phyloP scores from a whole-genome alignment of 2,329 filamentous ascomycete species.

The Pestalotiopsis sp. region DNA sequence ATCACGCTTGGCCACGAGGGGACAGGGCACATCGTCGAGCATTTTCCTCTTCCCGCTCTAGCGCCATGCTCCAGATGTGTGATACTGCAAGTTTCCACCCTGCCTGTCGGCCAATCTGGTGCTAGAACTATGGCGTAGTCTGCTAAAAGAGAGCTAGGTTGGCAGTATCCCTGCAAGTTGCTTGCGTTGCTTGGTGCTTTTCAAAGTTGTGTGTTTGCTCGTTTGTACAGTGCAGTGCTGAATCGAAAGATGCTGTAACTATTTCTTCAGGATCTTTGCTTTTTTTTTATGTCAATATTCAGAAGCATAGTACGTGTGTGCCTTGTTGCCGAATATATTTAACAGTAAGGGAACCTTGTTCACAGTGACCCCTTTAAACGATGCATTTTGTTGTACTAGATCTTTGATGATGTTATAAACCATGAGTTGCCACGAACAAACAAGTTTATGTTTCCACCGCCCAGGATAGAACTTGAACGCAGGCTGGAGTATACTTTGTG shows the following conservation, averaged over 20 bases:
- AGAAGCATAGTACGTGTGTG: no score
- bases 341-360: no score
- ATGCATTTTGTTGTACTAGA: no score
- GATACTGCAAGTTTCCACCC: background rate
- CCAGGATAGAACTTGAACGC: no score
- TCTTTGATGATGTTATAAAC: no score
- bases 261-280: background rate
- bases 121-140: background rate
- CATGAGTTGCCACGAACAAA: no score
- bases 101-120: background rate
- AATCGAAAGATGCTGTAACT: background rate
- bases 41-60: slow-evolving; percentile 5
- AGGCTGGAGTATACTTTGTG: no score
- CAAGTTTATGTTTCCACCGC: no score
- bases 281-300: background rate
- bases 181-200: background rate
- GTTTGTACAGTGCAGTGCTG: background rate
- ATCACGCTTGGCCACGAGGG: background rate
- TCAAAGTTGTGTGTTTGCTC: background rate
- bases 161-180: background rate
- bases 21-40: background rate
- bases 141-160: background rate
- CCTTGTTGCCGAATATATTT: no score
- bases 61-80: slow-evolving; percentile 1
- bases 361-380: no score